A percentile compares a stretch with the other conserved stretches of the same genome.
Evolutionary conservation across 495 filamentous ascomycete species (phyloP).

Genomic region (Cenococcum geophilum): DNA sequence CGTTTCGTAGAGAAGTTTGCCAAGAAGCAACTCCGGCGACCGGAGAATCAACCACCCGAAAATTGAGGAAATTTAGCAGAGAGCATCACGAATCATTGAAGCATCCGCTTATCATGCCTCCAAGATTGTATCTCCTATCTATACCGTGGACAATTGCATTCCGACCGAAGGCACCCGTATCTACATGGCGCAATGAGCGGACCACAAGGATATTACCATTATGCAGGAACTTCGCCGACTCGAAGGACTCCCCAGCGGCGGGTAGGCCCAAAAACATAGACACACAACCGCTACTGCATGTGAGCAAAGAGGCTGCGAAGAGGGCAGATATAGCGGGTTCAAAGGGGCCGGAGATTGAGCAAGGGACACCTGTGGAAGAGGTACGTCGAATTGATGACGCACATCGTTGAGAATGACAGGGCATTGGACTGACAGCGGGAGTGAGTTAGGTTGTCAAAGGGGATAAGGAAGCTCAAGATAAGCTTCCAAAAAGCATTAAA

Average conservation of each 20-base stretch:
- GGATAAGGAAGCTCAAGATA: constrained; percentile 55
- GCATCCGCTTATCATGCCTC: constrained; percentile 41
- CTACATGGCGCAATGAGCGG: not conserved
- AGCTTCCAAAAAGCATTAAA: constrained; percentile 64
- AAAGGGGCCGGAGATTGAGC: constrained; percentile 24
- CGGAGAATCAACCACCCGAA: no score
- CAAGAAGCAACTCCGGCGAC: no score
- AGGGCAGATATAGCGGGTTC: constrained; percentile 25
- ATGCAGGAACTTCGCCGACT: constrained; percentile 17
- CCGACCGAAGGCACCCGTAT: not conserved
- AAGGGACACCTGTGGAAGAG: constrained; percentile 34
- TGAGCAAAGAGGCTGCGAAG: constrained; percentile 28
- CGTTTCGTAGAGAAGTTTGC: no score
- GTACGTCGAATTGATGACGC: constrained; percentile 8
- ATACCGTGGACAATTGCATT: constrained; percentile 1
- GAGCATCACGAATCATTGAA: no score
- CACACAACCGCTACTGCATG: constrained; percentile 17
- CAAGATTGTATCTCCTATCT: constrained; percentile 45
- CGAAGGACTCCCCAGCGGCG: constrained; percentile 12
- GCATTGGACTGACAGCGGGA: constrained; percentile 6
- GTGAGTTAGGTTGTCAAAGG: constrained; percentile 55
- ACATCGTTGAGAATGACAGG: not conserved
- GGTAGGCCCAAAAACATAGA: constrained; percentile 16
- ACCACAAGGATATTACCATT: not conserved
- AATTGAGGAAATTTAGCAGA: no score